phyloP scores from a whole-genome alignment of 1,284 basidiomycete genomes.

The Moesziomyces sp. region DNA sequence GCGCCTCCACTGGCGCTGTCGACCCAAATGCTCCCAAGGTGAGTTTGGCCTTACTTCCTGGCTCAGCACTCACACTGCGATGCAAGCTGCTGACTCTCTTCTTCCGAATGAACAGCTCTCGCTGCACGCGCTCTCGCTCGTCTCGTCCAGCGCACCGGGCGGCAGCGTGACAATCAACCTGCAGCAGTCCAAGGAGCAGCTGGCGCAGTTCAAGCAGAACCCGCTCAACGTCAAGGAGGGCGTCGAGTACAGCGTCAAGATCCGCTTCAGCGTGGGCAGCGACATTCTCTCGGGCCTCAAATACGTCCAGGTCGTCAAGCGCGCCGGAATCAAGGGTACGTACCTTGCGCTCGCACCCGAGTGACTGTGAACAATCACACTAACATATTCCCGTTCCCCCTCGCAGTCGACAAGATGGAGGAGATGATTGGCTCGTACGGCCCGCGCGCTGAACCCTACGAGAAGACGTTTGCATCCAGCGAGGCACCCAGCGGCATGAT shows the following conservation, averaged over 20 bases:
- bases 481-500: constrained; percentile 74
- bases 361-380: not conserved
- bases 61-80: not conserved
- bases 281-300: constrained; percentile 85
- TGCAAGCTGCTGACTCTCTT: constrained; percentile 3
- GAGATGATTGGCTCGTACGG: constrained; percentile 91
- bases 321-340: constrained; percentile 72
- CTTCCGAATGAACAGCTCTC: constrained; percentile 36
- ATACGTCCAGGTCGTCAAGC: constrained; percentile 81
- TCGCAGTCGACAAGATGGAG: constrained; percentile 83
- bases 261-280: constrained; percentile 79
- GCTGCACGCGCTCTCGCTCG: constrained; percentile 69
- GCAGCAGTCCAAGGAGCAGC: constrained; percentile 68
- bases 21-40: constrained; percentile 64
- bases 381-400: not conserved
- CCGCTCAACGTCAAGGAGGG: constrained; percentile 75
- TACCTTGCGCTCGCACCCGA: not conserved
- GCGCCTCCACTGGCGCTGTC: constrained; percentile 69
- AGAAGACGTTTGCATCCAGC: constrained; percentile 69
- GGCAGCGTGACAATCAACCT: constrained; percentile 70
- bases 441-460: constrained; percentile 63
- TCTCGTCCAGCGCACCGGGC: constrained; percentile 67
- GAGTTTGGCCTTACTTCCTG: not conserved
- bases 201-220: constrained; percentile 71
- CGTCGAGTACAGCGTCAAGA: constrained; percentile 79